Conservation (phyloP, 192 early-diverging fungal species). For the Lobosporangium transversale region DNA sequence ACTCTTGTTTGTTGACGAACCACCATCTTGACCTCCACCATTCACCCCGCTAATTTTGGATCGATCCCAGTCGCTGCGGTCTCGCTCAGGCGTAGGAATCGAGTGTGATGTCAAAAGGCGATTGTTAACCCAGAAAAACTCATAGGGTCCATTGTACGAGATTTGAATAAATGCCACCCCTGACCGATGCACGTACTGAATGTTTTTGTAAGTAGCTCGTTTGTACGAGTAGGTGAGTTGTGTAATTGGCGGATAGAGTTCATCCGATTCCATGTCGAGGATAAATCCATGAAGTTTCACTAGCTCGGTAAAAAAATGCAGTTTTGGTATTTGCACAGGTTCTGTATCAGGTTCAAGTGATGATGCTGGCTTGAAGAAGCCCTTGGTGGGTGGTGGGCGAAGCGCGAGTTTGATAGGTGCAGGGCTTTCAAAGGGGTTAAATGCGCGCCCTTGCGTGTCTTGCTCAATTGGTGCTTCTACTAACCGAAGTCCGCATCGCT, state of each 20-base stretch:
- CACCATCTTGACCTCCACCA: constrained; percentile 15
- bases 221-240: constrained; percentile 69
- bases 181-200: constrained; percentile 91
- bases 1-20: constrained; percentile 30
- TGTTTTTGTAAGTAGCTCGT: constrained; percentile 74
- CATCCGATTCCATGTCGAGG: constrained; percentile 93
- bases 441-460: constrained; percentile 67
- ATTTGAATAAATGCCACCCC: constrained; percentile 96
- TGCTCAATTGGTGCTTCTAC: constrained; percentile 90
- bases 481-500: constrained; percentile 87
- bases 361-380: constrained; percentile 28
- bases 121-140: constrained; percentile 92
- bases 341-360: constrained; percentile 17
- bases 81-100: constrained; percentile 51
- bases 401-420: constrained; percentile 70
- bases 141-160: constrained; percentile 61
- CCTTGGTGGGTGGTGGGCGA: constrained; percentile 70
- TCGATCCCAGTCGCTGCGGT: constrained; percentile 52
- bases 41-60: constrained; percentile 18
- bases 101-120: constrained; percentile 72
- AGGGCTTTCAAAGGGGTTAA: constrained; percentile 91
- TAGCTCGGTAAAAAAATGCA: constrained; percentile 84
- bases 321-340: constrained; percentile 57
- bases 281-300: constrained; percentile 86
- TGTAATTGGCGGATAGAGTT: constrained; percentile 68